Percentiles rank a stretch among this genome's conserved stretches.
Conservation (phyloP, 345 rosid genomes). For the Gynandropsis gynandra region DNA sequence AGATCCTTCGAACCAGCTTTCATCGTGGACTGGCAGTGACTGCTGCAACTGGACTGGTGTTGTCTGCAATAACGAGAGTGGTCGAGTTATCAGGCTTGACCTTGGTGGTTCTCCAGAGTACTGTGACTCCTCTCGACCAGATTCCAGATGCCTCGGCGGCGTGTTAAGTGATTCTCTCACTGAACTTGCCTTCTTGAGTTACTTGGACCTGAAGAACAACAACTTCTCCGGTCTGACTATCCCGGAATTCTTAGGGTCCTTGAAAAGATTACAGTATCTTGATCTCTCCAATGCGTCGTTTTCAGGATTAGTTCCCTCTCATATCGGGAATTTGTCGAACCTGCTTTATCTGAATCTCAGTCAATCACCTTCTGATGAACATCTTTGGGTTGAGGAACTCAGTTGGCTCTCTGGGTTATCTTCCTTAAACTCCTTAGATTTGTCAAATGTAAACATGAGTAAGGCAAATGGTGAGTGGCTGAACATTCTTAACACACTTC, state of each 20-base stretch:
- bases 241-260: slow-evolving; percentile 25
- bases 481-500: slow-evolving; percentile 24
- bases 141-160: slow-evolving; percentile 25
- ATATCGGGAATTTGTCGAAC: slow-evolving; percentile 19
- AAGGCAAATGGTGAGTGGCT: slow-evolving; percentile 22
- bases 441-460: slow-evolving; percentile 22
- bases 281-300: slow-evolving; percentile 30
- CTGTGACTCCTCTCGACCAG: slow-evolving; percentile 2
- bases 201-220: slow-evolving; percentile 32
- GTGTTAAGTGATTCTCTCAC: slow-evolving; percentile 24
- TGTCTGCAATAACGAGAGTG: slow-evolving; percentile 12
- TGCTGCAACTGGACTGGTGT: slow-evolving; percentile 20
- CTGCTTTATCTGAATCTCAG: slow-evolving; percentile 11
- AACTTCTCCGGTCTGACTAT: slow-evolving; percentile 26
- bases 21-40: slow-evolving; percentile 23
- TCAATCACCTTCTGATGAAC: slow-evolving; percentile 18
- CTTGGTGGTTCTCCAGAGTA: slow-evolving; percentile 21
- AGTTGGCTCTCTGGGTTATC: slow-evolving; percentile 27
- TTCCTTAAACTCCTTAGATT: slow-evolving; percentile 21
- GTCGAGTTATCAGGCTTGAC: slow-evolving; percentile 12
- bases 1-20: slow-evolving; percentile 29
- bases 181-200: slow-evolving; percentile 11
- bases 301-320: slow-evolving; percentile 26
- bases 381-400: slow-evolving; percentile 6
- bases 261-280: slow-evolving; percentile 23